Base-by-base conservation (phyloP, 2,329 filamentous ascomycete genomes). In the Pyrenophora graminea region DNA sequence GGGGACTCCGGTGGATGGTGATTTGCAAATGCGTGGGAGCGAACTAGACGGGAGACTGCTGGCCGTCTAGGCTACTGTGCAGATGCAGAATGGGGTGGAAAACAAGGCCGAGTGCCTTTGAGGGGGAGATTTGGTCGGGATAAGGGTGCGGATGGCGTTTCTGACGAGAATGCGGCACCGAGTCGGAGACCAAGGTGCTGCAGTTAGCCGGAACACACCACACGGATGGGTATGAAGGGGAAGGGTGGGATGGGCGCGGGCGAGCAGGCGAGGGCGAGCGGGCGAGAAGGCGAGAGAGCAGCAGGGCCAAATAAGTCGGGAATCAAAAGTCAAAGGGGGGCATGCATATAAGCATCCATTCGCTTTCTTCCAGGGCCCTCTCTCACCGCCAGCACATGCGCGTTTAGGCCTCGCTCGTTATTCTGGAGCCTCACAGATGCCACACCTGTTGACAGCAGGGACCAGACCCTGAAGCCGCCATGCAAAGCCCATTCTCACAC, bases 61-160 rank as follows among this genome's bases (percentile, higher is more conserved):
- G 32, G n/a, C 33, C 33, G 17, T 19, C 21, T 42, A 39, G 38
- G 38, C 34, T 50, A 53, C 38, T 18, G n/a, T 55, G 56, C 54
- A 53, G 56, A 59, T 58, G 48, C 46, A 45, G 39, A 52, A 36
- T 25, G 23, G 45, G 45, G 45, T 36, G 45, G 39, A 39, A 39
- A 18, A 42, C 45, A 12, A 30, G 27, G 27, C 45, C 51, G 32
- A 49, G 52, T 25, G 50, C 45, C 41, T 48, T 42, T 37, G 48
- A 32, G 53, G 52, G 47, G 57, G 57, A 58, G 44, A 60, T 58
- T 45, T 55, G 55, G 46, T 55, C 50, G 50, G 47, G 43, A 32
- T 39, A 45, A 47, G 48, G 40, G 44, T 42, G 36, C 39, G 5
- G 31, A 39, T 38, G 45, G 51, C 43, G 45, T 45, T 46, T 48